Evolutionary conservation across 2,329 filamentous ascomycete genomes (phyloP).

Genomic region (Aureobasidium sp.): DNA sequence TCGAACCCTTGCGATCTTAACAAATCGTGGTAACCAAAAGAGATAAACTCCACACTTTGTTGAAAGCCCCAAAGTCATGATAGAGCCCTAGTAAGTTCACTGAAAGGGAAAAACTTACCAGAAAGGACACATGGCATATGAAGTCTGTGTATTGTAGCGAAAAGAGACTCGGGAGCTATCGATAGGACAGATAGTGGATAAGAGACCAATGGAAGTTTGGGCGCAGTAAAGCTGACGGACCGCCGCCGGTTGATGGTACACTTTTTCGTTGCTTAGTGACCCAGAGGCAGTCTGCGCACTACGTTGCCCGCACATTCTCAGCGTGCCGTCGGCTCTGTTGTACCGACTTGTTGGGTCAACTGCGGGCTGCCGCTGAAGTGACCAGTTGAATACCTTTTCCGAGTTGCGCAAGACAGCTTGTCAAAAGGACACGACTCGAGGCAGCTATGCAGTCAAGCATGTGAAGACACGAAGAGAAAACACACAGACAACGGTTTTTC

Average conservation of each 20-base stretch:
- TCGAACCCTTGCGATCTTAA: neutral
- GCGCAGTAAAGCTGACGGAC: neutral
- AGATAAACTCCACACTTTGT: neutral
- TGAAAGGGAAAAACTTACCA: neutral
- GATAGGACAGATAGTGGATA: constrained; percentile 12
- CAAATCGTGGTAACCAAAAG: neutral
- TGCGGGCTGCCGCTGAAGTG: neutral
- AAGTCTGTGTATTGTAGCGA: neutral
- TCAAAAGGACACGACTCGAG: neutral
- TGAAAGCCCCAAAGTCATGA: neutral
- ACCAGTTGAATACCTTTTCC: neutral
- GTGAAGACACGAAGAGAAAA: neutral
- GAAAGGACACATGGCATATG: neutral
- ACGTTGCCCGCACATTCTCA: neutral
- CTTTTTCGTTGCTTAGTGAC: neutral
- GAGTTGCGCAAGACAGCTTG: neutral
- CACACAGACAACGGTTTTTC: neutral
- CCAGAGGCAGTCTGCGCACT: neutral
- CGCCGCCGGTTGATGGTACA: neutral
- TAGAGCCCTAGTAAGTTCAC: neutral
- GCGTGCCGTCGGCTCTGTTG: constrained; percentile 1
- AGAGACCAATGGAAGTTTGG: neutral
- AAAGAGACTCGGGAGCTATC: neutral
- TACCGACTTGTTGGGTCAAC: neutral
- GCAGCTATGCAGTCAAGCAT: neutral